A percentile compares a stretch with the other conserved stretches of the same genome.
These are phyloP conservation scores for Cryptococcus wingfieldii DNA, from an alignment of 1,284 basidiomycete species.

Conservation along the genomic window DNA sequence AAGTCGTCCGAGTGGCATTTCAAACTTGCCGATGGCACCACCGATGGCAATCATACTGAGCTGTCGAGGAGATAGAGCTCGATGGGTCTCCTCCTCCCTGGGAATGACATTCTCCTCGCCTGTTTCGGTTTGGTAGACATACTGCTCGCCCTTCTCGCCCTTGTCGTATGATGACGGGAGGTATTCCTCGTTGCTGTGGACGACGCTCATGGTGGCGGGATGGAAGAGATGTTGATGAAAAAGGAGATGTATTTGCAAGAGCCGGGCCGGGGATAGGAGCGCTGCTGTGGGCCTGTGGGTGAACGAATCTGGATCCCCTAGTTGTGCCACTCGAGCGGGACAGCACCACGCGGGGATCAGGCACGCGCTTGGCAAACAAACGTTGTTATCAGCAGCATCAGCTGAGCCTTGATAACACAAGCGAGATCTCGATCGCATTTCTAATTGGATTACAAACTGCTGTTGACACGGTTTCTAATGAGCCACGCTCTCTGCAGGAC, in stretches of 20 bases:
- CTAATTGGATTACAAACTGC: no score
- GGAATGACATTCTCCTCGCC: conserved; percentile 15
- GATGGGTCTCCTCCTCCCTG: conserved; percentile 29
- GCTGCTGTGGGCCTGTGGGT: no score
- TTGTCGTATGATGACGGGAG: neutral
- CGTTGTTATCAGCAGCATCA: no score
- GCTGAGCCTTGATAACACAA: no score
- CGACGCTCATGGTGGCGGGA: neutral
- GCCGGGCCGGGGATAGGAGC: no score
- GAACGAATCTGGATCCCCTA: no score
- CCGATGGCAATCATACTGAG: conserved; percentile 53
- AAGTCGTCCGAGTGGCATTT: neutral
- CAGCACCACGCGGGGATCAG: no score
- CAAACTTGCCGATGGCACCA: conserved; percentile 50
- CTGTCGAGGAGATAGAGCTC: conserved; percentile 39
- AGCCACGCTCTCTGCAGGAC: no score
- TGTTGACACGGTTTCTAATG: no score
- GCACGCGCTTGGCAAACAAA: no score
- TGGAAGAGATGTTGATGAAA: neutral
- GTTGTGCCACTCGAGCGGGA: no score
- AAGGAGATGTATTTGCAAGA: neutral
- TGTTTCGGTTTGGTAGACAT: neutral
- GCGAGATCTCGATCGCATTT: no score
- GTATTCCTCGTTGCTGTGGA: neutral
- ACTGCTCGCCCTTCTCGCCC: neutral